Conservation (phyloP, 495 filamentous ascomycete genomes). For the Evernia prunastri region DNA sequence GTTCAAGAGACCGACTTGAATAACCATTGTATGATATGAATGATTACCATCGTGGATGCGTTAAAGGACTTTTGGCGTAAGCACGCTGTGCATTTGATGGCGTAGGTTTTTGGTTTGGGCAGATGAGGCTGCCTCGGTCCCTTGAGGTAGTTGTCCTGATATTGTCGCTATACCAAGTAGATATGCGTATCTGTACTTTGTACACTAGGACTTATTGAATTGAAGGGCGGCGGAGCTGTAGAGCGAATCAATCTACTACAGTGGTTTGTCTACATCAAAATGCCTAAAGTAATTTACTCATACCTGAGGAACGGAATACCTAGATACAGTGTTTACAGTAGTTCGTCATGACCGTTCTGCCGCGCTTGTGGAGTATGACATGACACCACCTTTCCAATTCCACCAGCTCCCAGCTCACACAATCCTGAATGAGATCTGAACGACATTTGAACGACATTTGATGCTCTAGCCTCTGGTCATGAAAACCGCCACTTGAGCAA, state of each 20-base stretch:
- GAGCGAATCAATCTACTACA: not conserved
- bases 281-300: too few species aligned
- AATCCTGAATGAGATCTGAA: too few species aligned
- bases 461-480: slow-evolving; percentile 1
- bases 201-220: not conserved
- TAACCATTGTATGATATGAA: not conserved
- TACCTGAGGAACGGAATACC: too few species aligned
- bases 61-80: not conserved
- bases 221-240: not conserved
- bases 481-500: slow-evolving; percentile 24
- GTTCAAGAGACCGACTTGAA: slow-evolving; percentile 40
- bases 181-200: not conserved
- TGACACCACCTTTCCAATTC: not conserved
- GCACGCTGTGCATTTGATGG: slow-evolving; percentile 10
- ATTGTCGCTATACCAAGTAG: not conserved
- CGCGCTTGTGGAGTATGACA: not conserved
- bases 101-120: not conserved
- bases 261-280: too few species aligned
- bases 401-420: too few species aligned
- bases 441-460: slow-evolving; percentile 7
- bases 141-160: not conserved
- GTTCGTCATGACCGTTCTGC: not conserved
- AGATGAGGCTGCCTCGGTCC: not conserved
- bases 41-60: not conserved
- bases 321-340: too few species aligned